Base-by-base conservation (phyloP, 345 rosid genomes). In the Aquilaria yunnanensis region DNA sequence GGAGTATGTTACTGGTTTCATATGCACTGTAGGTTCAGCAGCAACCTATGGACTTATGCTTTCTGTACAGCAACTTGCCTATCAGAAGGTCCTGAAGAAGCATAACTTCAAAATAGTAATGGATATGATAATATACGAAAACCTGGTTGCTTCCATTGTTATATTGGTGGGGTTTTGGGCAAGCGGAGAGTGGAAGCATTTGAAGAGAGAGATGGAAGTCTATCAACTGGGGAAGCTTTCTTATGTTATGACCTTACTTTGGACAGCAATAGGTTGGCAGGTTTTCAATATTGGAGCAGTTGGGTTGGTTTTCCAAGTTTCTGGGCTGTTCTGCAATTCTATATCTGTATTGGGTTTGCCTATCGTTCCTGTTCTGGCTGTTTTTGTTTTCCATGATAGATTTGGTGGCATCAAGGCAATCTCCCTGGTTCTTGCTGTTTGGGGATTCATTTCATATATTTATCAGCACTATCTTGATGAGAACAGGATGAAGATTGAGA, bases 381-480 rank as follows among this genome's bases (percentile, higher is more conserved):
- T 74, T 51, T 52, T 77, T 32, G 46, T 80, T 56, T 80, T 77
- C 65, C 56, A 70, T 9, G 87, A 83, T 12, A 67, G 57, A 57
- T 72, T 82, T 76, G 64, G 66, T 11, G 82, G 82, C 0, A 14
- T 72, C 0, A 82, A 82, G 65, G 74, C 31, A 5, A 33, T 75
- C 12, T 59, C 87, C 3, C 54, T 82, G 71, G 59, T 71, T 14
- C 48, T 82, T 62, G 80, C 82, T 51, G 12, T 77, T 13, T 77
- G 81, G 87, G 87, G 82, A 2, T 80, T 80, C 47, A 3, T 71
- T 57, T 80, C 81, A 0, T 82, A 75, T 58, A 58, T 47, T 7
- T 79, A 77, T 70, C 84, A 79, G 62, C 75, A 79, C n/a, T 77
- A 77, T 45, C 41, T 77, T 2, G 81, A 77, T 12, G 68, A 70